phyloP scores from a whole-genome alignment of 306 rosid species.

The Lotus japonicus region DNA sequence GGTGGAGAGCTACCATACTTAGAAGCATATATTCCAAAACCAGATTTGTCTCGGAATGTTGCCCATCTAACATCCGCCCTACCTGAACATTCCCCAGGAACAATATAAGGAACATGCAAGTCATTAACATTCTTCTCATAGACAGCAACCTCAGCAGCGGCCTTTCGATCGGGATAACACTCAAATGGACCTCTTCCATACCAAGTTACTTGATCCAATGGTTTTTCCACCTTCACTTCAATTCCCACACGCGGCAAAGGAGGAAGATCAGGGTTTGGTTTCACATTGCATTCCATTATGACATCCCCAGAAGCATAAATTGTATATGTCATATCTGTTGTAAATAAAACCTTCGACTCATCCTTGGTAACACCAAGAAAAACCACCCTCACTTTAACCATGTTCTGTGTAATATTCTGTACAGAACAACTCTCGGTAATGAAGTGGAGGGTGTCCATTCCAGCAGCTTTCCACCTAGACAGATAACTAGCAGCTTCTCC shows the following conservation, averaged over 20 bases:
- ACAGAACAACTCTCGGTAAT: conserved; percentile 53
- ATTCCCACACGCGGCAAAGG: conserved; percentile 95
- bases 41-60: conserved; percentile 59
- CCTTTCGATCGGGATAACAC: conserved; percentile 90
- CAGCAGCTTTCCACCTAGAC: conserved; percentile 75
- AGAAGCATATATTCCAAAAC: conserved; percentile 84
- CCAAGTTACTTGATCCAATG: conserved; percentile 64
- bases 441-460: conserved; percentile 51
- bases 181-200: conserved; percentile 96
- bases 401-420: conserved; percentile 27
- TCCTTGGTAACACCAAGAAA: conserved; percentile 48
- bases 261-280: conserved; percentile 68
- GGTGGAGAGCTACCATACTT: conserved; percentile 69
- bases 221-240: conserved; percentile 56
- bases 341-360: conserved; percentile 35
- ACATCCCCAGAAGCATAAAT: conserved; percentile 77
- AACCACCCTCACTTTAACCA: conserved; percentile 40
- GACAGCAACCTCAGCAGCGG: conserved; percentile 71
- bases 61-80: conserved; percentile 95
- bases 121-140: conserved; percentile 58
- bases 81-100: conserved; percentile 85
- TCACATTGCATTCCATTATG: conserved; percentile 53
- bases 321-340: conserved; percentile 49
- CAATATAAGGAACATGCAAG: conserved; percentile 88
- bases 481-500: conserved; percentile 59